Percentiles rank a stretch among this genome's conserved stretches.
These are phyloP conservation scores for Cutaneotrichosporon mucoides DNA, from an alignment of 1,284 basidiomycete species.

Conservation along the genomic window DNA sequence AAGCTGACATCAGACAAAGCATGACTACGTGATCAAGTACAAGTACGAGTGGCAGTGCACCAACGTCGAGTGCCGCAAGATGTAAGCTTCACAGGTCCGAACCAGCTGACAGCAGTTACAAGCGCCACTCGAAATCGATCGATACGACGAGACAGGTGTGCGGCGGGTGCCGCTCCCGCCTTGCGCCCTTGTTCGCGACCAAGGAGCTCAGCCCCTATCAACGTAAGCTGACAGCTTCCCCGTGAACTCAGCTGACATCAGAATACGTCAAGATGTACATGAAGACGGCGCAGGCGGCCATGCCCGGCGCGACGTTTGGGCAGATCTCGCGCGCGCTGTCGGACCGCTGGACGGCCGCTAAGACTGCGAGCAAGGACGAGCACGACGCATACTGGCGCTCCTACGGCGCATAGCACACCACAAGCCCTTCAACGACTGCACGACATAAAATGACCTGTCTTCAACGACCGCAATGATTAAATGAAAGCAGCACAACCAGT, in stretches of 20 bases:
- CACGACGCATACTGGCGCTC: conserved; percentile 16
- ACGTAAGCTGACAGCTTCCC: conserved; percentile 19
- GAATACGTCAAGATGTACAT: conserved; percentile 43
- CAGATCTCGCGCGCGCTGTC: conserved; percentile 44
- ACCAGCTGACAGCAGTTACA: conserved; percentile 23
- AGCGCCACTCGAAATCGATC: conserved; percentile 44
- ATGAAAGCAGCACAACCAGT: too few relatives aligned
- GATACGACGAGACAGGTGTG: conserved; percentile 38
- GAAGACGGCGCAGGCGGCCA: conserved; percentile 37
- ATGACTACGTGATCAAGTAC: conserved; percentile 45
- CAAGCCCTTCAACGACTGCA: too few relatives aligned
- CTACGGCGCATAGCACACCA: neutral
- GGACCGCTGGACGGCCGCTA: conserved; percentile 34
- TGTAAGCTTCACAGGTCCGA: conserved; percentile 27
- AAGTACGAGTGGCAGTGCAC: conserved; percentile 47
- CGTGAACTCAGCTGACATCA: conserved; percentile 6
- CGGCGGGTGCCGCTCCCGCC: conserved; percentile 33
- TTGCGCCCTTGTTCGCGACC: conserved; percentile 38
- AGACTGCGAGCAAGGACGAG: conserved; percentile 15
- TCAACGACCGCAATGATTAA: too few relatives aligned
- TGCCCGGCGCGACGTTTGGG: conserved; percentile 35
- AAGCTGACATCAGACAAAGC: conserved; percentile 34
- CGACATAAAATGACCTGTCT: too few relatives aligned
- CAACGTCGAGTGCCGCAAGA: conserved; percentile 30
- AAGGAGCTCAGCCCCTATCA: conserved; percentile 35